Conservation (phyloP, 352 stramenopile genomes). For the Phytophthora pseudosyringae region DNA sequence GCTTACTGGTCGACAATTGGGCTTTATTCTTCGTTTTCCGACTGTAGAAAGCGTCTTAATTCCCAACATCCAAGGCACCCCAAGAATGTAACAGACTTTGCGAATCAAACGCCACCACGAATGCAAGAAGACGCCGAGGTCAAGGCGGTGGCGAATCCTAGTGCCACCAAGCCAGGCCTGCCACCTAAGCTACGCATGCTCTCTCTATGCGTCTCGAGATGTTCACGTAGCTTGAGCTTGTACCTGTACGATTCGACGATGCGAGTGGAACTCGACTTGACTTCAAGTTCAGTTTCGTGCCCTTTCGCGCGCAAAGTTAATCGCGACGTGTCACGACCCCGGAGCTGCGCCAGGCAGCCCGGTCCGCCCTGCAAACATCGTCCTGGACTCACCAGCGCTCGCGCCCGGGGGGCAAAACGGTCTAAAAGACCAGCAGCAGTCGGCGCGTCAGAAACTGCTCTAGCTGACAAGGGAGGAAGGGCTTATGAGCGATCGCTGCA, state of each 20-base stretch:
- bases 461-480: conserved; percentile 19
- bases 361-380: conserved; percentile 28
- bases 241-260: conserved; percentile 33
- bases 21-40: neutral
- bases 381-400: conserved; percentile 14
- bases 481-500: conserved; percentile 1
- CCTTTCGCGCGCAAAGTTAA: conserved; percentile 33
- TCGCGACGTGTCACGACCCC: neutral
- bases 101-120: too few species aligned
- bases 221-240: neutral
- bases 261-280: conserved; percentile 16
- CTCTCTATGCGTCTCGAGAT: too few species aligned
- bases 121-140: too few species aligned
- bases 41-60: neutral
- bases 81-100: too few species aligned
- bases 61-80: too few species aligned
- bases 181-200: too few species aligned
- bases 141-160: too few species aligned
- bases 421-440: conserved; percentile 10
- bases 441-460: conserved; percentile 37
- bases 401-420: conserved; percentile 19
- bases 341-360: neutral
- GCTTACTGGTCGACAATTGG: neutral
- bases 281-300: conserved; percentile 49
- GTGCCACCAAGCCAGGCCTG: too few species aligned